Evolutionary conservation across 495 filamentous ascomycete species (phyloP).

Genomic region (Amniculicola lignicola): DNA sequence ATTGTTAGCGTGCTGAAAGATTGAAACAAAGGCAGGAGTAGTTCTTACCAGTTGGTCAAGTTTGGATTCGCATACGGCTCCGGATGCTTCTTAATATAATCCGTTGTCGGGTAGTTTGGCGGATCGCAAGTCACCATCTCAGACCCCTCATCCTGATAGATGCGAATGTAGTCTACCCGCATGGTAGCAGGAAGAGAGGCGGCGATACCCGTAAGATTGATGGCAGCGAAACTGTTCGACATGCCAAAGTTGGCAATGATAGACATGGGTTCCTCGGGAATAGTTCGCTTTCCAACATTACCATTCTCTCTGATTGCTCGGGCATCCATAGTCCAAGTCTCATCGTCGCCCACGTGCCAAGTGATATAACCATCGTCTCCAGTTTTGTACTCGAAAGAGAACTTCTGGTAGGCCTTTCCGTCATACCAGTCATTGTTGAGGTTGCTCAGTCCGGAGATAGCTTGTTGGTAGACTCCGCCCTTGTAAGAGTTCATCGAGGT

Average conservation of each 20-base stretch:
- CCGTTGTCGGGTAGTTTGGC: slow-evolving; percentile 62
- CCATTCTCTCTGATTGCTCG: slow-evolving; percentile 67
- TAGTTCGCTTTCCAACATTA: slow-evolving; percentile 66
- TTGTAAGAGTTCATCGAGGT: slow-evolving; percentile 63
- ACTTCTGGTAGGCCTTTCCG: slow-evolving; percentile 66
- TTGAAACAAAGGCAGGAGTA: slow-evolving; percentile 34
- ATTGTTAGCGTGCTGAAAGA: slow-evolving; percentile 24
- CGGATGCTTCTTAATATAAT: slow-evolving; percentile 65
- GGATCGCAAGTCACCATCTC: slow-evolving; percentile 71
- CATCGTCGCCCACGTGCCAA: slow-evolving; percentile 65
- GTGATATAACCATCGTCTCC: slow-evolving; percentile 59
- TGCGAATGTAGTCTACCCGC: slow-evolving; percentile 71
- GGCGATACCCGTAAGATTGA: slow-evolving; percentile 55
- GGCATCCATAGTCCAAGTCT: slow-evolving; percentile 65
- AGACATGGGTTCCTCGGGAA: slow-evolving; percentile 68
- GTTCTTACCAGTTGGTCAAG: slow-evolving; percentile 54
- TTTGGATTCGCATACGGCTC: slow-evolving; percentile 65
- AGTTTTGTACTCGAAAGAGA: slow-evolving; percentile 69
- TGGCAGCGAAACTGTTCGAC: slow-evolving; percentile 61
- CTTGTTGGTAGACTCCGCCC: slow-evolving; percentile 70
- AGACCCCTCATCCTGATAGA: slow-evolving; percentile 63
- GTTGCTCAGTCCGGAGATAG: slow-evolving; percentile 66
- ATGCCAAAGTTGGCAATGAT: slow-evolving; percentile 73
- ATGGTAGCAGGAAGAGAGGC: slow-evolving; percentile 64
- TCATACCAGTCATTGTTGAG: slow-evolving; percentile 78